phyloP scores from a whole-genome alignment of 345 rosid genomes.

The Pistacia integerrima region DNA sequence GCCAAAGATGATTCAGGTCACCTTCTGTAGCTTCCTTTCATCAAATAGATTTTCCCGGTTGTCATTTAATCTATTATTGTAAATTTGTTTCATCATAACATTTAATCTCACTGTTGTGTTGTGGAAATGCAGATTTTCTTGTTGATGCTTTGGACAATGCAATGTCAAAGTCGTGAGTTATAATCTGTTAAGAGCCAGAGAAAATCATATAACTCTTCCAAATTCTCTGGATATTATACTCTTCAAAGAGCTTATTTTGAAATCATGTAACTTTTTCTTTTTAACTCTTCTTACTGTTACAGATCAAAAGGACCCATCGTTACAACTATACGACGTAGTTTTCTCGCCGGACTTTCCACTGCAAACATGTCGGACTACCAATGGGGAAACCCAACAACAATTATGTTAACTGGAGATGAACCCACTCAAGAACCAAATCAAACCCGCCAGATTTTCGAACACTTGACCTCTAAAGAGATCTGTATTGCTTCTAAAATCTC shows the following conservation, averaged over 20 bases:
- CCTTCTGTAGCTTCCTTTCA: neutral
- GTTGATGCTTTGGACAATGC: conserved; percentile 81
- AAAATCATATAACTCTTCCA: conserved; percentile 2
- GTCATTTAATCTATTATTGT: neutral
- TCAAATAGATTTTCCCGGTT: neutral
- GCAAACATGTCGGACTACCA: conserved; percentile 77
- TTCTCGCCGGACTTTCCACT: conserved; percentile 17
- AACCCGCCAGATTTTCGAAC: conserved; percentile 50
- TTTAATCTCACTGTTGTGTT: neutral
- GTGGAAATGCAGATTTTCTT: conserved; percentile 57
- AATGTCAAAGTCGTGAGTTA: conserved; percentile 52
- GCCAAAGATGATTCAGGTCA: conserved; percentile 90
- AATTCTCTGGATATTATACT: conserved; percentile 6
- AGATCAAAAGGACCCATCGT: conserved; percentile 16
- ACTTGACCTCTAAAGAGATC: conserved; percentile 27
- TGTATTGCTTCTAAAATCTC: too few species aligned
- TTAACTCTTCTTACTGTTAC: conserved; percentile 14
- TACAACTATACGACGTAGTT: conserved; percentile 16
- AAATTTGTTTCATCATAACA: too few species aligned
- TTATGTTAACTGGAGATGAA: conserved; percentile 50
- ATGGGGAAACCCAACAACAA: conserved; percentile 70
- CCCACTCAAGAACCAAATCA: conserved; percentile 48
- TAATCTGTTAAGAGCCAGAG: neutral
- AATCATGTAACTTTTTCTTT: neutral
- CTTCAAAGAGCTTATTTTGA: neutral